Percentiles rank a stretch among this genome's conserved stretches.
Evolutionary conservation across 176 grass and related monocot genomes (phyloP).

Genomic region (Oropetium thomaeum): DNA sequence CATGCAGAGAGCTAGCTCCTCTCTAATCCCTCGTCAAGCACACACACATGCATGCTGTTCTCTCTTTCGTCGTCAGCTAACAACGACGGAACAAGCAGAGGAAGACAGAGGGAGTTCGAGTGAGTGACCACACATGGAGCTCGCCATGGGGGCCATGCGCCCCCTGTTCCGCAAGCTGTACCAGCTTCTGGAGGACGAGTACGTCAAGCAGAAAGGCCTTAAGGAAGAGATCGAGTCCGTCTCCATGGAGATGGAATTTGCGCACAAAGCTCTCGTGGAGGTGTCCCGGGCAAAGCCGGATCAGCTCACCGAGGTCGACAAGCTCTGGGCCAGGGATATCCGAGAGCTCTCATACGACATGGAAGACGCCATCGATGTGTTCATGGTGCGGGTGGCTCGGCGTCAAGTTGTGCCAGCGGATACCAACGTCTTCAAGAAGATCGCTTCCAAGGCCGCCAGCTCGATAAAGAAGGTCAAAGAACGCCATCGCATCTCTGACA

Average conservation of each 20-base stretch:
- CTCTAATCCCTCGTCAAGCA: too few species aligned
- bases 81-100: too few species aligned
- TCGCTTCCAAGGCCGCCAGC: neutral
- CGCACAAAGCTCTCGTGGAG: neutral
- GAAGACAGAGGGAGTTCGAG: too few species aligned
- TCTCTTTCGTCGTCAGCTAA: too few species aligned
- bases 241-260: neutral
- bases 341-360: constrained; percentile 20
- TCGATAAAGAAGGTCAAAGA: neutral
- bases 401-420: neutral
- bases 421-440: neutral
- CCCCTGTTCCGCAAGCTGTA: neutral
- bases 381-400: neutral
- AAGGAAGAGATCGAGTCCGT: neutral
- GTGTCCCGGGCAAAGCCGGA: neutral
- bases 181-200: neutral
- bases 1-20: too few species aligned
- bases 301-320: neutral
- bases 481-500: neutral
- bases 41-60: too few species aligned
- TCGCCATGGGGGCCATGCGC: constrained; percentile 1
- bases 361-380: neutral
- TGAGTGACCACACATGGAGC: neutral
- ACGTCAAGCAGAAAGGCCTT: neutral
- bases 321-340: neutral